These are phyloP conservation scores for Zizania latifolia DNA, from an alignment of 176 grass and related monocot genomes.

Conservation along the genomic window DNA sequence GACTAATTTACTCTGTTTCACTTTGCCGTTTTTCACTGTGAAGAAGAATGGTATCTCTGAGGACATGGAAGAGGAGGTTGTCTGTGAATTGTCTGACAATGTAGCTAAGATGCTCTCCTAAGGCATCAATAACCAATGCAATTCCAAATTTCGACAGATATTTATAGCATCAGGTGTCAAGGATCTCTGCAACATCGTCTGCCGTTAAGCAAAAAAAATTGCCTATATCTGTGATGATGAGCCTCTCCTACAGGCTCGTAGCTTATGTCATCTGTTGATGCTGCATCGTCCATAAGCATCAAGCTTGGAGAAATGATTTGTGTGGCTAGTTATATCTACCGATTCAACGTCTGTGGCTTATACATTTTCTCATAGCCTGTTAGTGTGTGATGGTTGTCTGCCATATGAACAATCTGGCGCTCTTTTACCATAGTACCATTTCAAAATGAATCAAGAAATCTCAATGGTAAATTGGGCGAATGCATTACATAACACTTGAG, in stretches of 20 bases:
- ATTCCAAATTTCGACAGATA: background rate
- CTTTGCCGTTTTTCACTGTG: background rate
- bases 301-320: background rate
- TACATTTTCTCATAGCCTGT: background rate
- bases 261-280: background rate
- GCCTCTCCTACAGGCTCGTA: background rate
- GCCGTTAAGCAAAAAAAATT: background rate
- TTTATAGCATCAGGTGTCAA: background rate
- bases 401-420: background rate
- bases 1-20: background rate
- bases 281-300: background rate
- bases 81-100: slow-evolving; percentile 38
- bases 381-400: background rate
- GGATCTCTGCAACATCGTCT: background rate
- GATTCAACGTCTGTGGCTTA: background rate
- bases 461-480: background rate
- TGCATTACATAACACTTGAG: background rate
- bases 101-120: slow-evolving; percentile 25
- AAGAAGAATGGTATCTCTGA: slow-evolving; percentile 43
- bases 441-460: background rate
- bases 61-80: slow-evolving; percentile 34
- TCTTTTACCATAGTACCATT: background rate
- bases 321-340: background rate
- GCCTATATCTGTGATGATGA: background rate
- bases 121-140: background rate